Evolutionary conservation across 441 rosid genomes (phyloP).

Genomic region (Euphorbia corollata): DNA sequence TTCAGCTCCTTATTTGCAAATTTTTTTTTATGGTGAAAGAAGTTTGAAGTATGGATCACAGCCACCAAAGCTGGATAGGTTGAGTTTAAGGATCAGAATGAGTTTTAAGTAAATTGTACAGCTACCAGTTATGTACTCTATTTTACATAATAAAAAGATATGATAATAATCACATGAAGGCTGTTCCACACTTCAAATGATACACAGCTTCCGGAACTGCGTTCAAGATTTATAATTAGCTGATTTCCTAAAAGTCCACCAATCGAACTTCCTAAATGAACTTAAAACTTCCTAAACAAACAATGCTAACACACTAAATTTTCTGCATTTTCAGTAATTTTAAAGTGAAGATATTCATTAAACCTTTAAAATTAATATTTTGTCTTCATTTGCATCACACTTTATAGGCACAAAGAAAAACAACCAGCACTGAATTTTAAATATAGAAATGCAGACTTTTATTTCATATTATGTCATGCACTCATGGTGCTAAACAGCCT

Average conservation of each 20-base stretch:
- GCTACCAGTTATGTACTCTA: background rate
- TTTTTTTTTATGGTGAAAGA: background rate
- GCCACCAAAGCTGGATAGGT: background rate
- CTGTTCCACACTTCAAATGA: background rate
- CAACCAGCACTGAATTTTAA: too few species aligned
- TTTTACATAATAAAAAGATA: background rate
- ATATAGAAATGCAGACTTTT: too few species aligned
- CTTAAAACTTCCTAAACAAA: too few species aligned
- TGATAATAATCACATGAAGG: background rate
- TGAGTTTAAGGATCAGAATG: background rate
- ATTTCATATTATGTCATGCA: too few species aligned
- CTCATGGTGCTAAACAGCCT: too few species aligned
- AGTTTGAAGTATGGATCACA: background rate
- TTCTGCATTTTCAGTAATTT: too few species aligned
- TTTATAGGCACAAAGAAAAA: too few species aligned
- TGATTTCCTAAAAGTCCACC: slow-evolving; percentile 1
- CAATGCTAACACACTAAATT: too few species aligned
- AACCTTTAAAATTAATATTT: too few species aligned
- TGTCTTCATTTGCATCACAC: too few species aligned
- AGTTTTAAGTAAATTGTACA: too few species aligned
- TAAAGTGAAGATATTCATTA: too few species aligned
- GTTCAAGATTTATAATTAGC: background rate
- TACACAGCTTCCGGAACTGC: background rate
- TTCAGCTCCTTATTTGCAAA: background rate
- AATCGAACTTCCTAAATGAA: background rate